These are phyloP conservation scores for Sporothrix schenckii DNA, from an alignment of 2,329 filamentous ascomycete genomes.

Conservation along the genomic window DNA sequence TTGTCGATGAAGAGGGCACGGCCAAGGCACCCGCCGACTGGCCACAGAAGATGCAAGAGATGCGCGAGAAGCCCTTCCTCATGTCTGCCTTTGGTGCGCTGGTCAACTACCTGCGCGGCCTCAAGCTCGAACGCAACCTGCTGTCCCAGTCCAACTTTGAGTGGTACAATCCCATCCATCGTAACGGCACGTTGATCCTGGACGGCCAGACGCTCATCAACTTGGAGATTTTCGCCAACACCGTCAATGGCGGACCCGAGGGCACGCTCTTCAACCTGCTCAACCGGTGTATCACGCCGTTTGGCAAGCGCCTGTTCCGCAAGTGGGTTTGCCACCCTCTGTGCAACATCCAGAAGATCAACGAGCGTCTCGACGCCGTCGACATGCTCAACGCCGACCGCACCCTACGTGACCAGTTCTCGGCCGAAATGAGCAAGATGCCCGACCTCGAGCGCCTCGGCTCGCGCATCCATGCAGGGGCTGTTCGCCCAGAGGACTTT, in stretches of 20 bases:
- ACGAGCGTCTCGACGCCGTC: constrained; percentile 90
- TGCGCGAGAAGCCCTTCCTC: constrained; percentile 74
- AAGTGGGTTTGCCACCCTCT: constrained; percentile 98
- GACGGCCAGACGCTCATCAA: constrained; percentile 98
- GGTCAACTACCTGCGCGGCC: constrained; percentile 78
- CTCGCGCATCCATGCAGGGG: constrained; percentile 88
- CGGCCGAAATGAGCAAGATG: constrained; percentile 83
- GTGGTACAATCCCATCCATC: constrained; percentile 87
- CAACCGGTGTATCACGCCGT: constrained; percentile 93
- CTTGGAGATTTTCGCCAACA: constrained; percentile 95
- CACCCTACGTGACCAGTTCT: constrained; percentile 81
- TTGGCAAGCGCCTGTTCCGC: constrained; percentile 92
- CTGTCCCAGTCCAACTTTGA: constrained; percentile 89
- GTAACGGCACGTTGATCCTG: constrained; percentile 86
- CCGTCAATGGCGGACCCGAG: constrained; percentile 78
- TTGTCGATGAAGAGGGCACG: constrained; percentile 57
- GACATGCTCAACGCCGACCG: constrained; percentile 87
- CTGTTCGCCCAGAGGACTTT: constrained; percentile 90
- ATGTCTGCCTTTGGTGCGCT: constrained; percentile 93
- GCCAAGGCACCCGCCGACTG: constrained; percentile 61
- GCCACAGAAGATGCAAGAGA: constrained; percentile 73
- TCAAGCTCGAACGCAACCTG: constrained; percentile 87
- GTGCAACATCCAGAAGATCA: constrained; percentile 83
- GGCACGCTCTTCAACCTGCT: constrained; percentile 89
- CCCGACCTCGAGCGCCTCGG: constrained; percentile 93